These are phyloP conservation scores for Phanerodontia chrysosporium DNA, from an alignment of 768 basidiomycete genomes.

Conservation along the genomic window DNA sequence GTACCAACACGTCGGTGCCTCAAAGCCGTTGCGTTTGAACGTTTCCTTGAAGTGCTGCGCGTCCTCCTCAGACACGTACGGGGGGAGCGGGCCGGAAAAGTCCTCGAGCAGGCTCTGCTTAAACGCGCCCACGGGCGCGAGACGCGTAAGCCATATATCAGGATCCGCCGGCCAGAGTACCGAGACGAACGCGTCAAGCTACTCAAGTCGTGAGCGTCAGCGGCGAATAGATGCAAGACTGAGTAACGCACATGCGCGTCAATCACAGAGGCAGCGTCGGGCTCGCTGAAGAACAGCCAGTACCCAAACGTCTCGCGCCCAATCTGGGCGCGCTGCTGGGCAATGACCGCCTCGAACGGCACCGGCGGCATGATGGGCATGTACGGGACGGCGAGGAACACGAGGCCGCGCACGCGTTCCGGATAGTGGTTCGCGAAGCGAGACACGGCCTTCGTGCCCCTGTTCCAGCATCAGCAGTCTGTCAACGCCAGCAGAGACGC, in stretches of 20 bases:
- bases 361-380: conserved; percentile 23
- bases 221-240: too few relatives aligned
- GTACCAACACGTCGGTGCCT: conserved; percentile 37
- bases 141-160: conserved; percentile 29
- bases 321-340: conserved; percentile 16
- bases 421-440: conserved; percentile 35
- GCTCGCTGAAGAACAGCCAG: conserved; percentile 33
- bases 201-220: background rate
- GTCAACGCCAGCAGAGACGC: background rate
- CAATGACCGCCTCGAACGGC: conserved; percentile 24
- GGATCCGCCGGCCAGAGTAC: conserved; percentile 32
- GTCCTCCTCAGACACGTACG: conserved; percentile 32
- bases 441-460: conserved; percentile 33
- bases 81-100: conserved; percentile 22
- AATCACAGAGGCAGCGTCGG: conserved; percentile 28
- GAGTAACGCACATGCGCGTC: conserved; percentile 29
- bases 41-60: conserved; percentile 24
- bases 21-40: conserved; percentile 29
- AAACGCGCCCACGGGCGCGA: conserved; percentile 32
- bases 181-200: conserved; percentile 27
- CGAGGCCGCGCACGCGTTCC: conserved; percentile 37
- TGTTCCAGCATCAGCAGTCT: conserved; percentile 11
- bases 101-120: conserved; percentile 28
- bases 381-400: conserved; percentile 33
- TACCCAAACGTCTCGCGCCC: conserved; percentile 40